A percentile compares a stretch with the other conserved stretches of the same genome.
phyloP scores from a whole-genome alignment of 2,329 filamentous ascomycete genomes.

The Scopulariopsis brevicaulis region DNA sequence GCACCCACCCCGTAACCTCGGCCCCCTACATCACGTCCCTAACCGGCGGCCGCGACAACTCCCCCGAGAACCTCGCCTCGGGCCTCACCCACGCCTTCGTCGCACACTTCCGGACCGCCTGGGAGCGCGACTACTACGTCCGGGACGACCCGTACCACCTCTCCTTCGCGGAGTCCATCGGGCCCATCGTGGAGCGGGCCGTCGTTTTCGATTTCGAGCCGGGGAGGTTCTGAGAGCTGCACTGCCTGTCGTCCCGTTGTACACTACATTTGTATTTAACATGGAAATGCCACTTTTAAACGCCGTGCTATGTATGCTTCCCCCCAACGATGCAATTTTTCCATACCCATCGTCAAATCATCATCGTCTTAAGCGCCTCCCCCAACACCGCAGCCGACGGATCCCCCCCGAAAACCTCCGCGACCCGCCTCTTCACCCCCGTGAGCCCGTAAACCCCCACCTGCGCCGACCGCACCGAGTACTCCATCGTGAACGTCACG shows the following conservation, averaged over 20 bases:
- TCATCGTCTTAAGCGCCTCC: slow-evolving; percentile 9
- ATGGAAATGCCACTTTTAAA: not conserved
- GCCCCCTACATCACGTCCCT: slow-evolving; percentile 4
- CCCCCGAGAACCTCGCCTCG: slow-evolving; percentile 13
- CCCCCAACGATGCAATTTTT: too few relatives aligned
- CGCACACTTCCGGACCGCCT: slow-evolving; percentile 48
- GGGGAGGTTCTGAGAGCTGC: slow-evolving; percentile 22
- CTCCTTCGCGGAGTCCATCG: slow-evolving; percentile 41
- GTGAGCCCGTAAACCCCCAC: slow-evolving; percentile 17
- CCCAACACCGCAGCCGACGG: slow-evolving; percentile 9
- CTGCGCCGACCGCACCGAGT: slow-evolving; percentile 21
- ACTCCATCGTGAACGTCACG: slow-evolving; percentile 19
- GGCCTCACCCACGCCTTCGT: slow-evolving; percentile 62
- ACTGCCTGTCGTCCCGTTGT: not conserved
- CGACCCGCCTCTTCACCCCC: slow-evolving; percentile 14
- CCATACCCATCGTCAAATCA: slow-evolving; percentile 1
- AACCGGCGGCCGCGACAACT: slow-evolving; percentile 1
- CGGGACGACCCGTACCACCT: slow-evolving; percentile 52
- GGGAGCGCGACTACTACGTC: slow-evolving; percentile 60
- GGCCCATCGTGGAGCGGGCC: slow-evolving; percentile 35
- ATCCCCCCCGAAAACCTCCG: slow-evolving; percentile 14
- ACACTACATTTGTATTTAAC: not conserved
- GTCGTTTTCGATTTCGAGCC: slow-evolving; percentile 48
- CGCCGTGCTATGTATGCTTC: not conserved
- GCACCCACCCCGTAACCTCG: not conserved